phyloP scores from a whole-genome alignment of 2,329 filamentous ascomycete genomes.

The Amylocarpus encephaloides region DNA sequence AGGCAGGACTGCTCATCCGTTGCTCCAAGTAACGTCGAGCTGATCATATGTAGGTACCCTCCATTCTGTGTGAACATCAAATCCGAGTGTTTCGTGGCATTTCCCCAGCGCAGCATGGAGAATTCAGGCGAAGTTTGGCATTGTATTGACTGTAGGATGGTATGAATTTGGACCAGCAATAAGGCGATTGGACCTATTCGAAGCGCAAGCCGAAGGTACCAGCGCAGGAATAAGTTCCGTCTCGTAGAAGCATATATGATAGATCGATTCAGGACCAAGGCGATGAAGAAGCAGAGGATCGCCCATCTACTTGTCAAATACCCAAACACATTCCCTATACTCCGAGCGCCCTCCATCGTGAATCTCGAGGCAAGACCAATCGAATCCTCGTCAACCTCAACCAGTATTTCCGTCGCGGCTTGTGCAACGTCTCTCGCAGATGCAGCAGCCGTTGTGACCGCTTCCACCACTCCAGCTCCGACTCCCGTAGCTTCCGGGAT shows the following conservation, averaged over 20 bases:
- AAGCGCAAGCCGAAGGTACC: conserved; percentile 63
- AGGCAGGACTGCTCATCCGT: conserved; percentile 69
- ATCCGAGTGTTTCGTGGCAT: conserved; percentile 55
- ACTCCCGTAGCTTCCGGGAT: conserved; percentile 52
- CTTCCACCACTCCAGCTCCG: conserved; percentile 37
- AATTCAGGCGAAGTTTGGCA: conserved; percentile 82
- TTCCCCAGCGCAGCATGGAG: conserved; percentile 61
- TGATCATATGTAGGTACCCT: conserved; percentile 64
- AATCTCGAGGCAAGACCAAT: conserved; percentile 40
- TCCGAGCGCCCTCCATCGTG: conserved; percentile 55
- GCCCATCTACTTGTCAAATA: conserved; percentile 94
- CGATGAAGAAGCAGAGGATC: conserved; percentile 77
- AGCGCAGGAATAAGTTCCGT: conserved; percentile 68
- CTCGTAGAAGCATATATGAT: conserved; percentile 89
- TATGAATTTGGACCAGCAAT: conserved; percentile 61
- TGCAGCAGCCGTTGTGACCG: conserved; percentile 35
- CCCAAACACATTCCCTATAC: conserved; percentile 78
- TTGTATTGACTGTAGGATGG: conserved; percentile 75
- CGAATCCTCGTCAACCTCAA: conserved; percentile 38
- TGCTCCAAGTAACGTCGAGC: conserved; percentile 65
- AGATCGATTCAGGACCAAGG: conserved; percentile 82
- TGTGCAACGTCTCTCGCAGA: conserved; percentile 30
- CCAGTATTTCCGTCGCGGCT: conserved; percentile 22
- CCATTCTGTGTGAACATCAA: conserved; percentile 66
- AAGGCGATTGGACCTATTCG: conserved; percentile 66